Conservation (phyloP, 345 rosid species). For the Hypericum perforatum region DNA sequence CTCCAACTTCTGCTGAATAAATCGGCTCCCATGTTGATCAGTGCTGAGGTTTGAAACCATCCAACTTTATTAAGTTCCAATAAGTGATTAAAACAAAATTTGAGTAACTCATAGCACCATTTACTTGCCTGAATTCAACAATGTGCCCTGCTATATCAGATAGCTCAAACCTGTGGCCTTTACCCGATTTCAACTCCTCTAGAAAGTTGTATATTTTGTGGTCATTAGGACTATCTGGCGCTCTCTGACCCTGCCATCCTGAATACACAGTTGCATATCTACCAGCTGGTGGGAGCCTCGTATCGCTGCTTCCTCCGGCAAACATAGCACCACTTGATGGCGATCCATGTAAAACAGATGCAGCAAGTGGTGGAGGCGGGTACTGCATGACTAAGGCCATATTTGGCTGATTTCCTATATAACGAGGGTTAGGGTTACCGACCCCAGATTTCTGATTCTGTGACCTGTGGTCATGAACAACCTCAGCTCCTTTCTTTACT, state of each 20-base stretch:
- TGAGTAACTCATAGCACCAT: constrained; percentile 15
- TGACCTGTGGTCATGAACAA: constrained; percentile 40
- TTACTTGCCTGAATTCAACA: constrained; percentile 78
- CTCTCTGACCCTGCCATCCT: constrained; percentile 84
- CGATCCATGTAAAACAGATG: constrained; percentile 63
- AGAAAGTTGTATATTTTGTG: constrained; percentile 63
- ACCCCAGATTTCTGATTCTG: constrained; percentile 40
- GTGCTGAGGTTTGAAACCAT: constrained; percentile 13
- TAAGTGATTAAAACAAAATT: neutral
- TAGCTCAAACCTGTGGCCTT: constrained; percentile 71
- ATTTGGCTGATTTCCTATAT: constrained; percentile 46
- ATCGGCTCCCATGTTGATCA: constrained; percentile 99
- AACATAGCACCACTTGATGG: constrained; percentile 48
- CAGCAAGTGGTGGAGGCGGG: constrained; percentile 55
- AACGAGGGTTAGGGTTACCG: constrained; percentile 31
- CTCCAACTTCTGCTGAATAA: constrained; percentile 96
- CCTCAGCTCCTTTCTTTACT: constrained; percentile 32
- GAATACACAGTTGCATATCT: constrained; percentile 51
- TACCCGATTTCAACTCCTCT: constrained; percentile 82
- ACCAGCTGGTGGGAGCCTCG: constrained; percentile 41
- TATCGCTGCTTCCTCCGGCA: constrained; percentile 50
- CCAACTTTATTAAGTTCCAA: constrained; percentile 10
- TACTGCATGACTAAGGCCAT: constrained; percentile 56
- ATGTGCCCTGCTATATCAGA: constrained; percentile 75
- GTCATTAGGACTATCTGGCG: constrained; percentile 44